phyloP scores from a whole-genome alignment of 2,329 filamentous ascomycete species.

The Neonectria coccinea region DNA sequence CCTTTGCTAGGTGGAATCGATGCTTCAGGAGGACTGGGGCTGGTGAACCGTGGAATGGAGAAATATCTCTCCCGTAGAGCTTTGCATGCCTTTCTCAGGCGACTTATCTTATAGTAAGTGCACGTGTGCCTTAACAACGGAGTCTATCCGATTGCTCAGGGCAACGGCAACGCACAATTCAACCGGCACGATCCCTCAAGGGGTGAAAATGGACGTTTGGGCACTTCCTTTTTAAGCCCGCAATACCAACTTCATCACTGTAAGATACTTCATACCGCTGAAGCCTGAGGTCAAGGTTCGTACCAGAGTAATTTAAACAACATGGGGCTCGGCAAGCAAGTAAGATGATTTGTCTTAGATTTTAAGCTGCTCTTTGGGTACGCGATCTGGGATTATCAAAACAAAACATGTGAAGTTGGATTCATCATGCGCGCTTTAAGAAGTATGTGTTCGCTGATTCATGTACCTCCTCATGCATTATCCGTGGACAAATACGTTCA shows the following conservation, averaged over 20 bases:
- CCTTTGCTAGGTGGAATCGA: background rate
- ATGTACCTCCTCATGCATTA: background rate
- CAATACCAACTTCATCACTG: too few relatives aligned
- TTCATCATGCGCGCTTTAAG: background rate
- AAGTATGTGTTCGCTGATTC: background rate
- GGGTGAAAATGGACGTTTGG: too few relatives aligned
- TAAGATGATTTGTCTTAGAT: background rate
- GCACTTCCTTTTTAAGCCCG: too few relatives aligned
- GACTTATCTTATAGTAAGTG: background rate
- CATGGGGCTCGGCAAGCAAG: background rate
- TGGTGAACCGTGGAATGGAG: background rate
- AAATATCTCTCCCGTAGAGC: background rate
- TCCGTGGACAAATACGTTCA: background rate
- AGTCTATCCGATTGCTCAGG: background rate
- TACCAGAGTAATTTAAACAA: background rate
- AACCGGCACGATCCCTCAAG: too few relatives aligned
- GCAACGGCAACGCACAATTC: too few relatives aligned
- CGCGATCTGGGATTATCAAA: slow-evolving; percentile 1
- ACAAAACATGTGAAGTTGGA: slow-evolving; percentile 12
- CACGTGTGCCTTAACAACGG: too few relatives aligned
- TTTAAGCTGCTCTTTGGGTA: background rate
- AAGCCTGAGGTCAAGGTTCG: background rate
- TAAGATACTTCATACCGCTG: too few relatives aligned
- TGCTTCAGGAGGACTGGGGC: slow-evolving; percentile 1
- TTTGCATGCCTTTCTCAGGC: background rate